Evolutionary conservation across 2,329 filamentous ascomycete species (phyloP).

Genomic region (Paraphaeosphaeria minitans): DNA sequence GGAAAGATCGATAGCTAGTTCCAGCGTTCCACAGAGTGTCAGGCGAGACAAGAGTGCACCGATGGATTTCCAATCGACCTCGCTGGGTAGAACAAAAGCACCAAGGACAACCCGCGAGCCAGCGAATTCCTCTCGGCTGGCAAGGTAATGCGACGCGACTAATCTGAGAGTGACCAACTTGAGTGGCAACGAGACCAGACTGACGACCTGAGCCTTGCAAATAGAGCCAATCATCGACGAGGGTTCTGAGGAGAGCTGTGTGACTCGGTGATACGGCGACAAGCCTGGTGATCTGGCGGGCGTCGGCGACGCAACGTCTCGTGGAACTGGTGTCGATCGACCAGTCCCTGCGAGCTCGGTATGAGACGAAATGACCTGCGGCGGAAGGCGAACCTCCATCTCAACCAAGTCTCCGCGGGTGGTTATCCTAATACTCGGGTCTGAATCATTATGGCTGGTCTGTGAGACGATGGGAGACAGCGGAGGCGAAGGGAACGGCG

Average conservation of each 20-base stretch:
- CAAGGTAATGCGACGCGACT: conserved; percentile 39
- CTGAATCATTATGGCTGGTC: conserved; percentile 34
- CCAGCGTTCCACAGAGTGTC: conserved; percentile 39
- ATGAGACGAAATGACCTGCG: conserved; percentile 37
- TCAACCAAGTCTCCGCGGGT: conserved; percentile 46
- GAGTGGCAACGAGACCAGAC: conserved; percentile 38
- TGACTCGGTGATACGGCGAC: conserved; percentile 38
- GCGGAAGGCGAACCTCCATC: conserved; percentile 46
- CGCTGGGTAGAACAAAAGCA: conserved; percentile 14
- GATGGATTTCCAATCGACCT: conserved; percentile 24
- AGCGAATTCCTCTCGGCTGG: conserved; percentile 12
- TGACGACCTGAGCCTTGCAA: conserved; percentile 39
- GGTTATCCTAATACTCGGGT: conserved; percentile 47
- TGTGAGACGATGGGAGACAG: conserved; percentile 32
- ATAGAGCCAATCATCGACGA: conserved; percentile 41
- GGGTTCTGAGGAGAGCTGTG: conserved; percentile 41
- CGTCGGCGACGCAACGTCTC: conserved; percentile 13
- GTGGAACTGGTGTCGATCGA: conserved; percentile 14
- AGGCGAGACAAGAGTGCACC: conserved; percentile 37
- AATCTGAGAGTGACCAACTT: conserved; percentile 36
- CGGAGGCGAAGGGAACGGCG: conserved; percentile 35
- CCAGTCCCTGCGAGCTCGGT: conserved; percentile 28
- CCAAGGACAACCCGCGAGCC: conserved; percentile 14
- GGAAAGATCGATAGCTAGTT: conserved; percentile 40
- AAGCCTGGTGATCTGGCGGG: conserved; percentile 11